Percentiles rank a stretch among this genome's conserved stretches.
Evolutionary conservation across 2,329 filamentous ascomycete species (phyloP).

Genomic region (Diplodia seriata): DNA sequence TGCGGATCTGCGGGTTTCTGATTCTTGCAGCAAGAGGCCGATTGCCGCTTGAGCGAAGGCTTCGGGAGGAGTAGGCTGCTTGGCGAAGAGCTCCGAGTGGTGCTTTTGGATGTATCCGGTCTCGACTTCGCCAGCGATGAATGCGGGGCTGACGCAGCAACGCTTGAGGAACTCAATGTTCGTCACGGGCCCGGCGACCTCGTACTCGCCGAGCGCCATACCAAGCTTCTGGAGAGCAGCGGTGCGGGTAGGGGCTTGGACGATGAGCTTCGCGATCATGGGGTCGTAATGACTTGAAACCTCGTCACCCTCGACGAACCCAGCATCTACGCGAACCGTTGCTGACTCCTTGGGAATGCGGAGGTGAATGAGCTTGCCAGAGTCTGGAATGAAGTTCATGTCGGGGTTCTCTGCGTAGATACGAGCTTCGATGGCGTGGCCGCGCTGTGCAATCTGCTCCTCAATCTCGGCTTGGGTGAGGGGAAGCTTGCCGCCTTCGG

Average conservation of each 20-base stretch:
- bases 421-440: slow-evolving; percentile 91
- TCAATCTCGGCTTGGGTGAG: slow-evolving; percentile 71
- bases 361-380: slow-evolving; percentile 84
- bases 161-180: slow-evolving; percentile 97
- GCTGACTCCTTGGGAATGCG: slow-evolving; percentile 72
- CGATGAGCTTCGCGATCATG: slow-evolving; percentile 98
- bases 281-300: slow-evolving; percentile 96
- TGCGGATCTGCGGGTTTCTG: slow-evolving; percentile 36
- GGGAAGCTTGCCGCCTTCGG: slow-evolving; percentile 72
- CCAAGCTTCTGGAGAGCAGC: slow-evolving; percentile 84
- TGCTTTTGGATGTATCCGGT: slow-evolving; percentile 97
- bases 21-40: slow-evolving; percentile 66
- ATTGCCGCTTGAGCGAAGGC: slow-evolving; percentile 87
- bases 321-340: slow-evolving; percentile 88
- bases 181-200: slow-evolving; percentile 89
- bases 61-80: slow-evolving; percentile 68
- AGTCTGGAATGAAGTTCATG: slow-evolving; percentile 91
- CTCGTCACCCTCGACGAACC: slow-evolving; percentile 88
- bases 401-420: slow-evolving; percentile 97
- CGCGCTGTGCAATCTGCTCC: slow-evolving; percentile 72
- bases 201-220: slow-evolving; percentile 82
- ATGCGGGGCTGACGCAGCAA: slow-evolving; percentile 80
- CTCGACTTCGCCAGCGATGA: slow-evolving; percentile 87
- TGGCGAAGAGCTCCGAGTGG: slow-evolving; percentile 76
- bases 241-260: slow-evolving; percentile 78